phyloP scores from a whole-genome alignment of 1,284 basidiomycete genomes.

The Lentinula novae-zelandiae region DNA sequence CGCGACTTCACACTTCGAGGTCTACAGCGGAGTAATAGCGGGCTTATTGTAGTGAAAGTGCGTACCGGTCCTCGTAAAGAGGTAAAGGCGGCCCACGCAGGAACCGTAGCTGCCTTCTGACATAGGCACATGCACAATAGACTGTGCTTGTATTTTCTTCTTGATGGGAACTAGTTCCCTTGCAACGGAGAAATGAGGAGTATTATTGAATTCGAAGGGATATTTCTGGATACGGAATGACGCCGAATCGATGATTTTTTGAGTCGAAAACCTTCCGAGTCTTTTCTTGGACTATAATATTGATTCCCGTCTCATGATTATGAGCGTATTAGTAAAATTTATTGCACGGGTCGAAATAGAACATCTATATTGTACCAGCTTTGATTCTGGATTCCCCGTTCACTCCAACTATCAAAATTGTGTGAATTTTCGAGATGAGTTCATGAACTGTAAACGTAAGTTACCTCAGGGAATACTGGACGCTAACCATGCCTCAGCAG shows the following conservation, averaged over 20 bases:
- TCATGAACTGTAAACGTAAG: neutral
- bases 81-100: neutral
- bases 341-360: neutral
- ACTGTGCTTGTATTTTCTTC: neutral
- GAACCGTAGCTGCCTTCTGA: neutral
- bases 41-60: neutral
- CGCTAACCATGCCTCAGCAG: constrained; percentile 63
- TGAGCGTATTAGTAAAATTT: neutral
- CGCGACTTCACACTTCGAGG: neutral
- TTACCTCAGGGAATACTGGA: constrained; percentile 68
- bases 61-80: neutral
- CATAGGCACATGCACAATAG: neutral
- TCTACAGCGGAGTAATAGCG: neutral
- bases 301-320: neutral
- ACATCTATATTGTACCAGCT: neutral
- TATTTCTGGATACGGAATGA: neutral
- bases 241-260: neutral
- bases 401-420: neutral
- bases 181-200: neutral
- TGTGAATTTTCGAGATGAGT: neutral
- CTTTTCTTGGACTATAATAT: neutral
- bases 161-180: neutral
- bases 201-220: neutral
- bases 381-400: neutral
- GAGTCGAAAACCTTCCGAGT: neutral